Evolutionary conservation across 352 stramenopile genomes (phyloP), one percentile per base, ranked within the genome.

Genomic region (Phytophthora rubi): DNA sequence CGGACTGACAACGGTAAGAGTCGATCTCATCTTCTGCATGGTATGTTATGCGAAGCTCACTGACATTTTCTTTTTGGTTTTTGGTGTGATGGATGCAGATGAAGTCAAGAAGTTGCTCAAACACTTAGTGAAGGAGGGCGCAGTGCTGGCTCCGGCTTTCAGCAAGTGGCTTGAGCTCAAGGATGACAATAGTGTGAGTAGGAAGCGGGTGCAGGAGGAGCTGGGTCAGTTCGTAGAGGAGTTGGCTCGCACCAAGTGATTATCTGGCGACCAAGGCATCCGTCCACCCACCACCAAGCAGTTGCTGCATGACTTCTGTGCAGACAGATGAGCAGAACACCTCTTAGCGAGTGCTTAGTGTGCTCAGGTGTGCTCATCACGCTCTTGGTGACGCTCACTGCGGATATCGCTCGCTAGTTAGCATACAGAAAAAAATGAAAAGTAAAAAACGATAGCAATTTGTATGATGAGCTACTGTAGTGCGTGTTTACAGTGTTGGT

Each of bases 191-290:
- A 93, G 82, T 78, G 78, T 83, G 56, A 77, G 70, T 76, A 87
- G 86, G 71, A 90, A 90, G 80, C 80, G 83, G 30, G 85, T 87
- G 59, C 59, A 91, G 49, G 80, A 79, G 28, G 81, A 88, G 59
- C 76, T 94, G 53, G 82, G 85, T 56, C 74, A 83, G 75, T 92
- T 93, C 71, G 73, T 93, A 81, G 83, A 90, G 63, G 81, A 88
- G 51, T 59, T 94, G 71, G 75, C 79, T 67, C 83, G 81, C 63
- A 80, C 70, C 72, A 93, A 93, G 82, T 92, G 74, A 80, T 77
- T 26, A 70, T 63, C 49, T 51, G 12, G 51, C 45, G 54, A 57
- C 10, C 12, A 35, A 45, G 33, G 48, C 16, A 52, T 15, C 35
- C n/a, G 45, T 44, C 28, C 28, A 45, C 55, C 61, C 55, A 58